Evolutionary conservation across 257 asterid genomes (phyloP), one percentile per base, ranked within the genome.

Genomic region (Solanum pinnatisectum): DNA sequence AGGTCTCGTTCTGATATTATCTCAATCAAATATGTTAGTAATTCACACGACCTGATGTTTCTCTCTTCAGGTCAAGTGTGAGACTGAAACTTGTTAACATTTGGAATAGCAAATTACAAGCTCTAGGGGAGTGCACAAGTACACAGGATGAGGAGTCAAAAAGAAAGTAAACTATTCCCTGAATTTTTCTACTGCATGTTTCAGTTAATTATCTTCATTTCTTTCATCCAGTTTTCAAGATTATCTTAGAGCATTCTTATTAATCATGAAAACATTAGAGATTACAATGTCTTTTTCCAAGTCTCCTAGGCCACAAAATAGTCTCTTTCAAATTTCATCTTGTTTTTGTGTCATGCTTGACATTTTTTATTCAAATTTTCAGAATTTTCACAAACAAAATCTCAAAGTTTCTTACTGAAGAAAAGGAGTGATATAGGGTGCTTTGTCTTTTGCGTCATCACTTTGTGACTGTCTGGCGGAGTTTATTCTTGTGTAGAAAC

Each of bases 61-160:
- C 85, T 82, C 88, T 91, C 56, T 83, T 89, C 95, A 95, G 98
- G 87, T 81, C 86, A 90, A 83, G 88, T 85, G 36, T 82, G 87
- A 90, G 89, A 84, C 88, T 56, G 84, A 77, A 90, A 63, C 91
- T 25, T 27, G 72, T 65, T 42, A 71, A 87, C 89, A 49, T 89
- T 86, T 89, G 89, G 90, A 89, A 89, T 86, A 83, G 39, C 59
- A 90, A 79, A 84, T 76, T 88, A 87, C 91, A 78, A 90, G 67
- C 67, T 84, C 83, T 22, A 16, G 91, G 90, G 56, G 90, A 91
- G 82, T 65, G 87, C 32, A n/a, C 36, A n/a, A 65, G 49, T 18
- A 46, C 72, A 37, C 40, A 65, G 76, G 44, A 84, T 88, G 30
- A 40, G 83, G 91, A 90, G 87, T 65, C 89, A n/a, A 35, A 89